Evolutionary conservation across 768 basidiomycete species (phyloP), one percentile per base, ranked within the genome.

Genomic region (Termitomyces sp.): DNA sequence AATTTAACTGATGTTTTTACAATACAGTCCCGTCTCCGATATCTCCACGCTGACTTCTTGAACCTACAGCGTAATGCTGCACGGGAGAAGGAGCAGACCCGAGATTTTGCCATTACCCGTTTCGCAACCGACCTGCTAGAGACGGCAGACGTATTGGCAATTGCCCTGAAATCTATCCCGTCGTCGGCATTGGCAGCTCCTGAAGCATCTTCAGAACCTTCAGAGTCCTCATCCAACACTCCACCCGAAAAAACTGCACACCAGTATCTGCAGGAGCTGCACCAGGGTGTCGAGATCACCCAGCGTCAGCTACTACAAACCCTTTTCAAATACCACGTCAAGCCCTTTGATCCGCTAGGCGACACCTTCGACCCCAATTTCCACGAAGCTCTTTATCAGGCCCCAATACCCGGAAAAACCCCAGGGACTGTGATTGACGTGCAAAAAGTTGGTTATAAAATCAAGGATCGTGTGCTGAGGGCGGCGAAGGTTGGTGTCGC

Each of bases 401-500:
- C 84, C 23, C 94, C 95, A 20, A 79, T 94, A 59, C 88, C 92
- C n/a, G 90, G 82, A 13, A 92, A 91, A 73, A 86, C 88, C 68
- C 85, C 93, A 1, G 96, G 96, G 13, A 88, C 89, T 2, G 88
- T 98, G 32, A 80, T 97, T 43, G 91, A 96, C 67, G 91, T 89
- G 67, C 89, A 90, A 69, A 94, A 96, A 76, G 76, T 78, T 52
- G 95, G 94, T 3, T 98, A 92, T 76, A 92, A 79, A 74, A 94
- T 99, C 75, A 97, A 96, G 74, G 91, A 93, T 61, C 83, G 97
- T 57, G 83, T 95, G 53, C 72, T 99, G 68, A 82, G 97, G 53
- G 93, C 97, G 3, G 94, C 97, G 20, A 94, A 98, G 76, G 97
- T 98, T 54, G 97, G 96, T 53, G 95, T 98, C 25, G 94, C 86